Evolutionary conservation across 371 early-diverging fungal genomes (phyloP).

Genomic region (Blyttiomyces sp.): DNA sequence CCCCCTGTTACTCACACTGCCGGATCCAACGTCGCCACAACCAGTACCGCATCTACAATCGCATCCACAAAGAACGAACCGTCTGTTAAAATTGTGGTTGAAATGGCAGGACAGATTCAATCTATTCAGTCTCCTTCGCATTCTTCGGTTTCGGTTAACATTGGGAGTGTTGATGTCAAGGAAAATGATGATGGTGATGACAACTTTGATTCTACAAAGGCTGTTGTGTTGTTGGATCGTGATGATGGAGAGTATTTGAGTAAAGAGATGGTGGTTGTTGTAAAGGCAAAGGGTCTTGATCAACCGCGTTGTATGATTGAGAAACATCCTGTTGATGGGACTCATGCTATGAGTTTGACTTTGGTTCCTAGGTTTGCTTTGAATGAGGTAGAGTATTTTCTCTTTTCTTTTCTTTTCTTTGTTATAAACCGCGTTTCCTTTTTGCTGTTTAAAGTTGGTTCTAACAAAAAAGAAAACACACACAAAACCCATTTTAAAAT

Average conservation of each 20-base stretch:
- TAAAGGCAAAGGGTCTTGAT: constrained; percentile 25
- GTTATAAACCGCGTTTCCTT: not conserved
- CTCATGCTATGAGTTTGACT: constrained; percentile 36
- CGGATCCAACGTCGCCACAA: not conserved
- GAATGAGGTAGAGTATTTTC: constrained; percentile 17
- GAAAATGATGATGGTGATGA: not conserved
- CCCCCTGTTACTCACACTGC: not conserved
- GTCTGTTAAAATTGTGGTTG: constrained; percentile 2
- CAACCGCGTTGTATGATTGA: constrained; percentile 38
- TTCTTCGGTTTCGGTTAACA: constrained; percentile 2
- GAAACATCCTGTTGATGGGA: constrained; percentile 35
- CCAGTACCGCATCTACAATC: not conserved
- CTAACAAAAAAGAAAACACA: no score
- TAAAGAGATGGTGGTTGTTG: constrained; percentile 32
- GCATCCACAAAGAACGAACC: not conserved
- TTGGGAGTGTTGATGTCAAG: not conserved
- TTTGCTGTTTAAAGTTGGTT: no score
- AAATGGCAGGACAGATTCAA: constrained; percentile 12
- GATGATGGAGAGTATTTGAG: not conserved
- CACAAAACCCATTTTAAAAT: no score
- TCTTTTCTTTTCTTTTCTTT: not conserved
- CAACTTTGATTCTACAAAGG: constrained; percentile 1
- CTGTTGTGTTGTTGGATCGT: not conserved
- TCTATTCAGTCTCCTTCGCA: constrained; percentile 19
- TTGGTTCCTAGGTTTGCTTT: constrained; percentile 45